These are phyloP conservation scores for Thymus mandschuricus DNA, from an alignment of 257 asterid genomes.

Conservation along the genomic window DNA sequence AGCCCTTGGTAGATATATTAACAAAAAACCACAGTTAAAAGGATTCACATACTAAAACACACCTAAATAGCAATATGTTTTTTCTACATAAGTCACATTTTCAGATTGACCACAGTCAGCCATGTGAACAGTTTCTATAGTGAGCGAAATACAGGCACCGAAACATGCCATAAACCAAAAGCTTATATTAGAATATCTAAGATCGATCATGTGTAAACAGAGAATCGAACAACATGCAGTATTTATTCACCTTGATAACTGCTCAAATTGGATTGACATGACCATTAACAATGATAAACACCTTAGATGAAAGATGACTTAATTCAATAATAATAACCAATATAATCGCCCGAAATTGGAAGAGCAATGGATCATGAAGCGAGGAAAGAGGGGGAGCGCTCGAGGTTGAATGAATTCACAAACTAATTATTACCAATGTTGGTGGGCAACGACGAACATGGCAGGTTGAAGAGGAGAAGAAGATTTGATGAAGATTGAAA, in stretches of 20 bases:
- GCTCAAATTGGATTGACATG: constrained; percentile 31
- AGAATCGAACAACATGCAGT: not conserved
- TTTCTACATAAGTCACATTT: constrained; percentile 55
- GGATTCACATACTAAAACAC: not conserved
- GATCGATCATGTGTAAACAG: not conserved
- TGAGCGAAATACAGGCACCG: constrained; percentile 90
- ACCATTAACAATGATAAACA: constrained; percentile 25
- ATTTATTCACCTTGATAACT: constrained; percentile 76
- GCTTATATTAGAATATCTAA: constrained; percentile 20
- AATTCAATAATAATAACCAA: not conserved
- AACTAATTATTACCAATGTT: no score
- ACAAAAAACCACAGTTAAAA: not conserved
- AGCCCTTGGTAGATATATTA: constrained; percentile 26
- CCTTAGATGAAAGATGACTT: constrained; percentile 15
- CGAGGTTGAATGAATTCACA: no score
- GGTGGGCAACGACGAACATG: no score
- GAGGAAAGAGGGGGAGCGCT: no score
- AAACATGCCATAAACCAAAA: constrained; percentile 15
- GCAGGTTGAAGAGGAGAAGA: no score
- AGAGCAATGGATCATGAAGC: no score
- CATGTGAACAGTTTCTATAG: constrained; percentile 75
- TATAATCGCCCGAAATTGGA: no score
- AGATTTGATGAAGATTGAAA: no score
- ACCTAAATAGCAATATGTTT: not conserved
- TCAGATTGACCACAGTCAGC: constrained; percentile 75